Base-by-base conservation (phyloP, 192 early-diverging fungal species). In the Backusella luteola region DNA sequence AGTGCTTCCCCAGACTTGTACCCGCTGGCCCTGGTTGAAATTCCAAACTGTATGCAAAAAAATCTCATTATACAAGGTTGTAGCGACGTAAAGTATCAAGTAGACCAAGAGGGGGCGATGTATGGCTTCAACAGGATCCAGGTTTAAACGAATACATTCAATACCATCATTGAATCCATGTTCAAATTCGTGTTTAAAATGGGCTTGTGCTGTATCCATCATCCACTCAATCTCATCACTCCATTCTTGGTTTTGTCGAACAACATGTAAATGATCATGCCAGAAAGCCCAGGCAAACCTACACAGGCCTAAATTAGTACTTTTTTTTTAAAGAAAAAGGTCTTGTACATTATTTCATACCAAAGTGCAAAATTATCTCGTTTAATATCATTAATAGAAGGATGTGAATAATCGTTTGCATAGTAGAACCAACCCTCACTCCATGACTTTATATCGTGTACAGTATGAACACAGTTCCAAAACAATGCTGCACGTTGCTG, bases 71-170 rank as follows among this genome's bases (percentile, higher is more conserved):
- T 81, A 77, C 81, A 80, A 32, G n/a, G n/a, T 29, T 7, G 78
- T 80, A 4, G 41, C 67, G 36, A 68, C 23, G 36, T 71, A 82
- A n/a, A 86, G 77, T 35, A 79, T 78, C n/a, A 73, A 67, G 71
- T 92, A 92, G 36, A 89, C 85, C 44, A 88, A 67, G 38, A 89
- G 76, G 2, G 91, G 90, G 26, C 90, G 84, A 59, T 90, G 89
- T 8, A 82, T 72, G 8, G 86, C 86, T 32, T 87, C 75, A 39
- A 91, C 82, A 15, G 85, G 81, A 46, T 92, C 91, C 8, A 91
- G 73, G 17, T 67, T 80, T 34, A 91, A 75, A 4, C 87, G 85
- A 66, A 92, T 87, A 68, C 90, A 91, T 38, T 84, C 75, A 21
- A 87, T 71, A 14, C 80, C 23, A 0, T 78, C 78, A 67, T 88